Percentiles rank a stretch among this genome's conserved stretches.
phyloP scores from a whole-genome alignment of 2,329 filamentous ascomycete genomes.

The Trichophyton schoenleinii region DNA sequence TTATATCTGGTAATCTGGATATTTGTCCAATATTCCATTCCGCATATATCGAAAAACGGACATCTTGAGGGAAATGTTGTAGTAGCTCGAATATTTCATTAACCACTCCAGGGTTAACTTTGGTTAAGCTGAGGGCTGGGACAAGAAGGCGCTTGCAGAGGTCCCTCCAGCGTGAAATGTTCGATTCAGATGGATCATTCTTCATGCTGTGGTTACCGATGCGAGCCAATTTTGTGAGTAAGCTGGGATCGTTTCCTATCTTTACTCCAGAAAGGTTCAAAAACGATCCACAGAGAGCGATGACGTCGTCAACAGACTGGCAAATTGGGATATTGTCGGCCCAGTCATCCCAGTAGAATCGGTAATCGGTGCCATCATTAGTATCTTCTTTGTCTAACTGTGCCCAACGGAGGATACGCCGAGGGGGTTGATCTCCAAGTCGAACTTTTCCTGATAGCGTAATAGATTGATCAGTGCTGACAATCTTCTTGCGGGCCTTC shows the following conservation, averaged over 20 bases:
- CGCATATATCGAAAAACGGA: constrained; percentile 77
- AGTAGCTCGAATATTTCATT: constrained; percentile 80
- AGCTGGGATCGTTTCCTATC: constrained; percentile 67
- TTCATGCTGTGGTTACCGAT: constrained; percentile 68
- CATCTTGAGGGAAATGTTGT: constrained; percentile 60
- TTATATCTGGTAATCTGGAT: constrained; percentile 65
- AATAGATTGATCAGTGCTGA: constrained; percentile 52
- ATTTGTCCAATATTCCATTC: constrained; percentile 80
- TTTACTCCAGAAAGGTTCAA: constrained; percentile 77
- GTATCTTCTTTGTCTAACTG: constrained; percentile 65
- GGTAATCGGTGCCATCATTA: constrained; percentile 62
- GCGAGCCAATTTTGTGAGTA: constrained; percentile 70
- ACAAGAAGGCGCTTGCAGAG: constrained; percentile 74
- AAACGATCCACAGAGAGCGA: constrained; percentile 71
- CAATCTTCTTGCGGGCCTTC: constrained; percentile 39
- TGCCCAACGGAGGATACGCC: constrained; percentile 68
- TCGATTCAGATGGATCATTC: constrained; percentile 56
- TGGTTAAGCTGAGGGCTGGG: constrained; percentile 75
- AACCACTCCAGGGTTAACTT: constrained; percentile 68
- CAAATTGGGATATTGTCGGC: constrained; percentile 84
- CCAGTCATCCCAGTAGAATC: constrained; percentile 98
- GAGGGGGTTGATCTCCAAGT: constrained; percentile 46
- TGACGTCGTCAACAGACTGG: constrained; percentile 79
- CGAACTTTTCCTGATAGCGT: constrained; percentile 57
- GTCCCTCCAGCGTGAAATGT: constrained; percentile 68